Evolutionary conservation across 1,284 basidiomycete genomes (phyloP), one percentile per base, ranked within the genome.

Genomic region (Porodaedalea pini): DNA sequence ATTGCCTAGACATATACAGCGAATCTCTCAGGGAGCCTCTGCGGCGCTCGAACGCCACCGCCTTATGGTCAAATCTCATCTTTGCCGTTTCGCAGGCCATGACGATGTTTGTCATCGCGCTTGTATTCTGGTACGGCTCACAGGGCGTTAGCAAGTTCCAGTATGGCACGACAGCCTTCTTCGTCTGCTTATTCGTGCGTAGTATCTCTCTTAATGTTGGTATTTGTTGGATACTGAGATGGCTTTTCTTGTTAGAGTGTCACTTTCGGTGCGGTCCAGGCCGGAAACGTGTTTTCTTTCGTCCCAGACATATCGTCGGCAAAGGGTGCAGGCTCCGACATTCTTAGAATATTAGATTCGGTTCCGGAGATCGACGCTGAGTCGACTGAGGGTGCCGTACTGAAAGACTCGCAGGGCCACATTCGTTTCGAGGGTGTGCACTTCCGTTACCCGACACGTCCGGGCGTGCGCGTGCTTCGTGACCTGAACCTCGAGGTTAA

Each of bases 241-340:
- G 45, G 4, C 5, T 31, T 27, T 25, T 23, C 34, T 17, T 62
- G 5, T n/a, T 62, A 89, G 88, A 79, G 78, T 62, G 82, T 85
- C 11, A 82, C 81, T 2, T 92, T 92, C 68, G 82, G 85, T 59
- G 78, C 88, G 27, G 88, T 90, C 55, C 88, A 92, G 70, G 88
- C 89, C 17, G 90, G 90, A 54, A 90, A 90, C 66, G 85, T 96
- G 31, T 97, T 98, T 75, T 82, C 85, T 11, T 98, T 92, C 69
- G 94, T 96, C 1, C 95, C 95, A 19, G 95, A 98, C 69, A 83
- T 97, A 51, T 93, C 90, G 4, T 90, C 90, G 1, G 94, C 95
- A 32, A 86, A 85, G 66, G 80, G 86, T 25, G 88, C 94, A 0
- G 91, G 83, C 0, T 82, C 84, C 21, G 82, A 88, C 52, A 85